These are phyloP conservation scores for Aspergillus kassunensis DNA, from an alignment of 495 filamentous ascomycete genomes.

Conservation along the genomic window DNA sequence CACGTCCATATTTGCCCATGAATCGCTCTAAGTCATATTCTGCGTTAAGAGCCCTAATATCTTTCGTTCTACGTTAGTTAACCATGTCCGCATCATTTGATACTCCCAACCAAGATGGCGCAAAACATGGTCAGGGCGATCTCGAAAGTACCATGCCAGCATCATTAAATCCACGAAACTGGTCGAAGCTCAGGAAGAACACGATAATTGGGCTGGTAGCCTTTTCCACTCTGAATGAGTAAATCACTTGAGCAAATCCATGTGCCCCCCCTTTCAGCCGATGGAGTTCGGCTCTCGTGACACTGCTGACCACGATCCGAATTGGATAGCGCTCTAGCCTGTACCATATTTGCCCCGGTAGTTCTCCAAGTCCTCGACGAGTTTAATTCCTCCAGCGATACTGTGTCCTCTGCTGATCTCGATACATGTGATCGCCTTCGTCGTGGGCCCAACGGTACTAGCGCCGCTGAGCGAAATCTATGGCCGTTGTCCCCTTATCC, in stretches of 20 bases:
- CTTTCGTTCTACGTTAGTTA: too few species aligned
- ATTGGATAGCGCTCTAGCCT: slow-evolving; percentile 25
- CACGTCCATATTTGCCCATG: too few species aligned
- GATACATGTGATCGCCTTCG: slow-evolving; percentile 29
- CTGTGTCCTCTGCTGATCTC: slow-evolving; percentile 28
- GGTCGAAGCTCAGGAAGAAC: background rate
- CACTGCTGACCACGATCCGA: background rate
- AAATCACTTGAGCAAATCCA: background rate
- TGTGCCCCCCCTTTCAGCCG: too few species aligned
- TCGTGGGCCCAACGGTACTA: slow-evolving; percentile 25
- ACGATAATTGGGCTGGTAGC: background rate
- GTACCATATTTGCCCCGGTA: slow-evolving; percentile 50
- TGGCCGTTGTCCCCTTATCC: slow-evolving; percentile 31
- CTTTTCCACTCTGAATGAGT: background rate
- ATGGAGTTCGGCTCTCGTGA: background rate
- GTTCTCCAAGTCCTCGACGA: slow-evolving; percentile 48
- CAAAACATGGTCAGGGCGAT: too few species aligned
- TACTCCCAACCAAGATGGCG: too few species aligned
- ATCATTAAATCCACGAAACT: background rate
- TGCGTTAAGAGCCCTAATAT: too few species aligned
- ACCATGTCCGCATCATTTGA: too few species aligned
- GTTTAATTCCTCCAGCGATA: slow-evolving; percentile 37
- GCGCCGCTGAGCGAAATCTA: slow-evolving; percentile 35
- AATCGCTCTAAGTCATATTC: too few species aligned
- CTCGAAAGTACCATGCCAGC: too few species aligned